Conservation (phyloP, 139 green algal genomes). For the Coelastrella sp. region DNA sequence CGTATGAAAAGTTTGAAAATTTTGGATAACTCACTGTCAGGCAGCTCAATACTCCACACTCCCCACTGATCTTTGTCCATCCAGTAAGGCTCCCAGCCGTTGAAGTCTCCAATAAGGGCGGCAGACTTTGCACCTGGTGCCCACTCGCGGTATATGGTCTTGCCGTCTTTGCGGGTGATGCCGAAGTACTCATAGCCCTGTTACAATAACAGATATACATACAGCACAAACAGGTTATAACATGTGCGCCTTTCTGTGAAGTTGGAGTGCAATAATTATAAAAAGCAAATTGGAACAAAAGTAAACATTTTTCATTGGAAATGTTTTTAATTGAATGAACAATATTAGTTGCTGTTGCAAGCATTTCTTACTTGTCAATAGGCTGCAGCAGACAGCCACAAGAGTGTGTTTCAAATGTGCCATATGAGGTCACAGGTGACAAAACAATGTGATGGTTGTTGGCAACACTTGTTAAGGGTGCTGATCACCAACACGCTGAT, state of each 20-base stretch:
- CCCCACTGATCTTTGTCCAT: constrained; percentile 87
- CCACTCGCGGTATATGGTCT: constrained; percentile 92
- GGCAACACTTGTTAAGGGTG: too few relatives aligned
- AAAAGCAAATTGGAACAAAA: neutral
- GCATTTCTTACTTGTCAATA: too few relatives aligned
- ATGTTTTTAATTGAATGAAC: too few relatives aligned
- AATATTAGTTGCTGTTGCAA: too few relatives aligned
- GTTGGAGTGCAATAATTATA: neutral
- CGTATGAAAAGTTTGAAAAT: too few relatives aligned
- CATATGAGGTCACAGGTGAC: too few relatives aligned
- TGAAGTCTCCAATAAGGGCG: constrained; percentile 93
- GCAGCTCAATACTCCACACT: constrained; percentile 82
- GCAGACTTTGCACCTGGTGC: constrained; percentile 78
- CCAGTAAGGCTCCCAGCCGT: constrained; percentile 78
- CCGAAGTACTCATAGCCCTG: constrained; percentile 86
- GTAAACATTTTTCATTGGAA: too few relatives aligned
- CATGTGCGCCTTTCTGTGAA: too few relatives aligned
- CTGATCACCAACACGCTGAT: too few relatives aligned
- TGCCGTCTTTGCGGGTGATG: constrained; percentile 68
- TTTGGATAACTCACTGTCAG: constrained; percentile 66
- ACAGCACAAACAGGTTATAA: neutral
- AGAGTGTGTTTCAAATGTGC: too few relatives aligned
- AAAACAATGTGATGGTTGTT: too few relatives aligned
- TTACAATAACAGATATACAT: neutral
- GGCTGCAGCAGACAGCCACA: too few relatives aligned